A percentile compares a stretch with the other conserved stretches of the same genome.
Conservation (phyloP, 768 basidiomycete species). For the Mycena rebaudengoi region DNA sequence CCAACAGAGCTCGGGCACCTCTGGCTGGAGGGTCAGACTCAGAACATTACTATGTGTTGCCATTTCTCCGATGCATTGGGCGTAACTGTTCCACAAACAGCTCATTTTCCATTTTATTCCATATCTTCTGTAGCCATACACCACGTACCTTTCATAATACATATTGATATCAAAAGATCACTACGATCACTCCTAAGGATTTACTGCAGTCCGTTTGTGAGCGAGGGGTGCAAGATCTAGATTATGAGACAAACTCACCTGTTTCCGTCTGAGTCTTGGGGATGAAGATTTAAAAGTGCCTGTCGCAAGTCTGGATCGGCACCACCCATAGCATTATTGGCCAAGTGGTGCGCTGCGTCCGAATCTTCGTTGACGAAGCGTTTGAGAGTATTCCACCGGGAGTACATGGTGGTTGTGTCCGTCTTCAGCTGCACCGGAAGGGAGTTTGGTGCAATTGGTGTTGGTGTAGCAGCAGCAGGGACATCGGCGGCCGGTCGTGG, state of each 20-base stretch:
- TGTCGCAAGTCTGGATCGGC: conserved; percentile 40
- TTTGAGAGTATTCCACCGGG: conserved; percentile 38
- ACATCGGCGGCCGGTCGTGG: background rate
- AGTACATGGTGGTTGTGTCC: conserved; percentile 36
- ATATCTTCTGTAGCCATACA: no score
- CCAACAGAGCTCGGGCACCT: no score
- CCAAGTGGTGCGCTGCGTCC: conserved; percentile 48
- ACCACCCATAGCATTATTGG: conserved; percentile 51
- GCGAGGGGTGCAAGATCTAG: background rate
- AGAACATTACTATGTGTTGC: no score
- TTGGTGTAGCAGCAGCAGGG: conserved; percentile 4
- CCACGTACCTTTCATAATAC: no score
- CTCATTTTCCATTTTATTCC: no score
- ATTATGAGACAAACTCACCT: conserved; percentile 29
- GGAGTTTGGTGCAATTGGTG: conserved; percentile 13
- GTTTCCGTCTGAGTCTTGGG: conserved; percentile 38
- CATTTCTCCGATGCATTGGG: no score
- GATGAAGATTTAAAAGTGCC: conserved; percentile 40
- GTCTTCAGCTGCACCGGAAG: conserved; percentile 25
- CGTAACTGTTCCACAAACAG: no score
- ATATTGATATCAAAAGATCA: no score
- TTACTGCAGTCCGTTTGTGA: conserved; percentile 6
- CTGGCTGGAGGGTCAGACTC: no score
- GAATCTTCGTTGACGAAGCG: conserved; percentile 37
- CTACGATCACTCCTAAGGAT: conserved; percentile 8